Base-by-base conservation (phyloP, 148 eudicot species). In the Agrostemma githago region DNA sequence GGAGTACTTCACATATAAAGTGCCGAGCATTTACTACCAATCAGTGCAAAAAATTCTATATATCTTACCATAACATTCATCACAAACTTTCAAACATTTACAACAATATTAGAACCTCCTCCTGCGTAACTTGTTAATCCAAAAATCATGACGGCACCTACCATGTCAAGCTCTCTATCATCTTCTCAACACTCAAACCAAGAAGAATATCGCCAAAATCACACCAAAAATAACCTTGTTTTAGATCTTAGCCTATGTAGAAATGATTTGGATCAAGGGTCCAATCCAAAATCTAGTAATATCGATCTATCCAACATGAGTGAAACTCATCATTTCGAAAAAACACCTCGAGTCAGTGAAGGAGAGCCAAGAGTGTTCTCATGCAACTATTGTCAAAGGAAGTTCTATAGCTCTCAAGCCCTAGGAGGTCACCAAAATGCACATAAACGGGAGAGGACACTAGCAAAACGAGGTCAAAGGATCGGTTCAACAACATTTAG, bases 351-450 rank as follows among this genome's bases (percentile, higher is more conserved):
- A 76, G 64, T 17, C 41, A 43, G 70, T 16, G 87, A 82, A 66
- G 43, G 80, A 16, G 93, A 91, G 79, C 87, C 88, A 57, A 79
- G 89, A 6, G 84, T 90, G 5, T 90, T 93, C 74, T 81, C 96
- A 68, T 90, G 96, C 89, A 90, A 93, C 72, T 90, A 89, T 64
- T 93, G 98, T 62, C 89, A 86, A 70, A 87, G 96, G 46, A 93
- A 93, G 72, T 93, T 93, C 62, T 89, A 84, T 58, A 90, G 94
- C 71, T 93, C 98, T n/a, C 98, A 93, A 80, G 98, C 98, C 8
- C 77, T 93, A 1, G 98, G 98, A 17, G 98, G 98, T 19, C 98
- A 93, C 67, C 98, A 93, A 77, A 93, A 93, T 69, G 98, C 98
- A 11, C 98, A 93, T 61, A 93, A 93, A 68, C 74, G 92, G 41